These are phyloP conservation scores for Alternaria solani DNA, from an alignment of 2,329 filamentous ascomycete species.

Conservation along the genomic window DNA sequence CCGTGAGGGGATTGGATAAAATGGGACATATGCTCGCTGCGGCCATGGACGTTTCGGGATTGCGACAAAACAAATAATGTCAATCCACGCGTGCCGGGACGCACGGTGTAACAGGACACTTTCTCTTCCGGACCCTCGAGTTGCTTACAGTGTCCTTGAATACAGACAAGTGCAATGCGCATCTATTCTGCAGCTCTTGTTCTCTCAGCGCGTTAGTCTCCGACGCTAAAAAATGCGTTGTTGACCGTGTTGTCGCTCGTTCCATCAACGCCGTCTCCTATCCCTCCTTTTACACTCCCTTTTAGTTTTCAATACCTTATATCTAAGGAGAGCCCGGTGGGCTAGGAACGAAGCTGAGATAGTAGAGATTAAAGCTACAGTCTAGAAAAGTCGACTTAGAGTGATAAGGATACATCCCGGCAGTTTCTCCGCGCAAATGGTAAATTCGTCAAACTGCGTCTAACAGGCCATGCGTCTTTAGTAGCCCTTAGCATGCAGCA, in stretches of 20 bases:
- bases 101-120: neutral
- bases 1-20: too few relatives aligned
- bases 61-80: neutral
- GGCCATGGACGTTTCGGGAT: too few relatives aligned
- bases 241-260: neutral
- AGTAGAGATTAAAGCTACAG: constrained; percentile 12
- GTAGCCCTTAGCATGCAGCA: constrained; percentile 7
- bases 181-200: constrained; percentile 1
- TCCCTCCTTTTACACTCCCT: constrained; percentile 15
- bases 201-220: neutral
- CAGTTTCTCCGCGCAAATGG: constrained; percentile 17
- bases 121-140: neutral
- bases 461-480: constrained; percentile 9
- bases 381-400: neutral
- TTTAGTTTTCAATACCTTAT: constrained; percentile 7
- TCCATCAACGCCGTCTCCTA: neutral
- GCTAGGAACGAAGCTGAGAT: constrained; percentile 16
- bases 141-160: neutral
- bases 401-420: neutral
- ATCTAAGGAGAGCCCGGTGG: neutral
- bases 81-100: neutral
- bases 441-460: constrained; percentile 16
- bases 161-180: constrained; percentile 4
- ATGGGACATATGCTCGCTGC: too few relatives aligned
- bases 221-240: neutral